Conservation (phyloP, 1,284 basidiomycete species). For the Austroboletus novae-zelandiae region DNA sequence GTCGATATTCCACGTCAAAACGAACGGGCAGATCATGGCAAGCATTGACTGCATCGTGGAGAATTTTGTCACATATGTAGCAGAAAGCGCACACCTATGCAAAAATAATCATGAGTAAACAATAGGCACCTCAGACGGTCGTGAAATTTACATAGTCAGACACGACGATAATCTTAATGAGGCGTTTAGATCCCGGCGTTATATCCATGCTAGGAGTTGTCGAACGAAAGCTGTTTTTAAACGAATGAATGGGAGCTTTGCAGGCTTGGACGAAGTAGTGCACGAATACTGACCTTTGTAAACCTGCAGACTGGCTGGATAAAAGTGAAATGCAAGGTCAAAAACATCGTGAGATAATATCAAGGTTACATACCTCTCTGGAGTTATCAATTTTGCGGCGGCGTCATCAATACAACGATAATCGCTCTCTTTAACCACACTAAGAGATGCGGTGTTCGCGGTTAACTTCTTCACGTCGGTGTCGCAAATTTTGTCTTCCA, state of each 20-base stretch:
- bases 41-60: constrained; percentile 61
- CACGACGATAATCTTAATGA: constrained; percentile 64
- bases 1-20: constrained; percentile 73
- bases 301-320: constrained; percentile 6
- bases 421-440: constrained; percentile 24
- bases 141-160: constrained; percentile 60
- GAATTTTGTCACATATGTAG: constrained; percentile 70
- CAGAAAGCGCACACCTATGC: constrained; percentile 70
- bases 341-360: not conserved
- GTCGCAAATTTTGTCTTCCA: not conserved
- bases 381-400: not conserved
- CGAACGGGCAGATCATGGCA: constrained; percentile 58
- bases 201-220: not conserved
- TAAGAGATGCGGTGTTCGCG: constrained; percentile 11
- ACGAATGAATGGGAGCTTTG: not conserved
- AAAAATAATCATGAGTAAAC: constrained; percentile 6
- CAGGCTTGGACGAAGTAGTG: rapidly evolving
- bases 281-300: constrained; percentile 18
- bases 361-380: constrained; percentile 11
- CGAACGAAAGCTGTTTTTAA: constrained; percentile 18
- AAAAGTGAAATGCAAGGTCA: not conserved
- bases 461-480: not conserved
- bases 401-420: constrained; percentile 20
- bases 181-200: constrained; percentile 31
- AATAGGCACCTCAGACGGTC: not conserved